phyloP scores from a whole-genome alignment of 2,329 filamentous ascomycete genomes.

The Bimuria novae-zelandiae region DNA sequence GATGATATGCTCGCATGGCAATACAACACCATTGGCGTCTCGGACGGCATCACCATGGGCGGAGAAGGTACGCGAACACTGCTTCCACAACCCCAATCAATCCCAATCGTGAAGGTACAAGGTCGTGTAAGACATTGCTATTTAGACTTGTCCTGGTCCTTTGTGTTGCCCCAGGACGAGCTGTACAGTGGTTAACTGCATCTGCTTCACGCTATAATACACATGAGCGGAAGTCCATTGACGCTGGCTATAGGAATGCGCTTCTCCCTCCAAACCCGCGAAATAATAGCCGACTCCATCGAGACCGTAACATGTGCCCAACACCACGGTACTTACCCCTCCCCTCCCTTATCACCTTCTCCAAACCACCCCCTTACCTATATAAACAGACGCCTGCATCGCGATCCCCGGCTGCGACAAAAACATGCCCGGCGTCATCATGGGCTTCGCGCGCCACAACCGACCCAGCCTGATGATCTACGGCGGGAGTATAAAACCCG shows the following conservation, averaged over 20 bases:
- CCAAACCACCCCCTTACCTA: no score
- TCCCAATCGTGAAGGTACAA: no score
- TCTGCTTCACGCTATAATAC: not conserved
- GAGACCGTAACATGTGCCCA: conserved; percentile 93
- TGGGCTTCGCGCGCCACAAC: conserved; percentile 90
- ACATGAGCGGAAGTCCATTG: not conserved
- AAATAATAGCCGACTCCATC: conserved; percentile 92
- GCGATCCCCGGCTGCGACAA: conserved; percentile 94
- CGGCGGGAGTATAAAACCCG: conserved; percentile 86
- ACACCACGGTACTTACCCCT: no score
- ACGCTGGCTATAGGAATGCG: conserved; percentile 75
- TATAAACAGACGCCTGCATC: conserved; percentile 93
- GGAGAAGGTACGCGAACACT: conserved; percentile 68
- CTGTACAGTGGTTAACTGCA: not conserved
- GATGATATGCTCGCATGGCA: conserved; percentile 93
- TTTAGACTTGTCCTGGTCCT: not conserved
- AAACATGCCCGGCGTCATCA: conserved; percentile 93
- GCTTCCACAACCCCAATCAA: no score
- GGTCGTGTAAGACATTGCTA: no score
- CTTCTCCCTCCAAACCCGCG: conserved; percentile 86
- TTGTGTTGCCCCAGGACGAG: no score
- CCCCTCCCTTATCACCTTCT: no score
- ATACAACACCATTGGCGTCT: conserved; percentile 88
- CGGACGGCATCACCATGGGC: conserved; percentile 94
- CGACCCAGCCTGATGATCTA: conserved; percentile 95